Conservation (phyloP, 306 rosid species). For the Coriaria nepalensis region DNA sequence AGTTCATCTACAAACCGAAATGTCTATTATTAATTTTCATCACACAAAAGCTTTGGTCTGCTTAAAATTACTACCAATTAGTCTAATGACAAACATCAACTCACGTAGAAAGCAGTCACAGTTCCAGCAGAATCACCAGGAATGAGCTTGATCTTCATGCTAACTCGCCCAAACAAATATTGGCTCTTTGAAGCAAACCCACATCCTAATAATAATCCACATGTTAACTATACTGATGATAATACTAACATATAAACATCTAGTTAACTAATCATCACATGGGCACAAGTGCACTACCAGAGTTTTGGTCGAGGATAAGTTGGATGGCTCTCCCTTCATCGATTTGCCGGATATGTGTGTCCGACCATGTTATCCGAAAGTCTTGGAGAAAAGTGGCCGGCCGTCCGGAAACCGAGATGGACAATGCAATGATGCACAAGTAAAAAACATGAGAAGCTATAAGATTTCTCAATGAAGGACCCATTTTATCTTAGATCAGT, state of each 20-base stretch:
- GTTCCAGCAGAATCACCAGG: constrained; percentile 96
- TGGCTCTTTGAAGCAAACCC: constrained; percentile 70
- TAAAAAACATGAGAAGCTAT: not conserved
- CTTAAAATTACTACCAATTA: not conserved
- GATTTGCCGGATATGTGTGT: constrained; percentile 52
- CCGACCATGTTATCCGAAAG: constrained; percentile 64
- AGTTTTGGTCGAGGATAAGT: constrained; percentile 69
- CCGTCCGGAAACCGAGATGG: constrained; percentile 31
- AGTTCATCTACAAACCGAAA: constrained; percentile 37
- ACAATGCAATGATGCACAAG: constrained; percentile 19
- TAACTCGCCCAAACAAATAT: constrained; percentile 79
- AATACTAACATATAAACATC: not conserved
- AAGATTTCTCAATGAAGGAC: constrained; percentile 9
- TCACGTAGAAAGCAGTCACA: constrained; percentile 85
- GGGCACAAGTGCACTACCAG: constrained; percentile 31
- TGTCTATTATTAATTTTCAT: too few species aligned
- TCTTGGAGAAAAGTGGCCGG: constrained; percentile 68
- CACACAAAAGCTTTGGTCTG: too few species aligned
- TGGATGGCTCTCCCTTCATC: constrained; percentile 75
- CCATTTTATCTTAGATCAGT: too few species aligned
- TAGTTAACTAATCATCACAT: too few species aligned
- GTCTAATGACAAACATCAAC: constrained; percentile 5
- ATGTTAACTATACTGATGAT: not conserved
- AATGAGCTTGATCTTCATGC: constrained; percentile 91
- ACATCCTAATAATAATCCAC: constrained; percentile 43